Evolutionary conservation across 1,139 yeast species (phyloP).

Genomic region (Waltiozyma solani): DNA sequence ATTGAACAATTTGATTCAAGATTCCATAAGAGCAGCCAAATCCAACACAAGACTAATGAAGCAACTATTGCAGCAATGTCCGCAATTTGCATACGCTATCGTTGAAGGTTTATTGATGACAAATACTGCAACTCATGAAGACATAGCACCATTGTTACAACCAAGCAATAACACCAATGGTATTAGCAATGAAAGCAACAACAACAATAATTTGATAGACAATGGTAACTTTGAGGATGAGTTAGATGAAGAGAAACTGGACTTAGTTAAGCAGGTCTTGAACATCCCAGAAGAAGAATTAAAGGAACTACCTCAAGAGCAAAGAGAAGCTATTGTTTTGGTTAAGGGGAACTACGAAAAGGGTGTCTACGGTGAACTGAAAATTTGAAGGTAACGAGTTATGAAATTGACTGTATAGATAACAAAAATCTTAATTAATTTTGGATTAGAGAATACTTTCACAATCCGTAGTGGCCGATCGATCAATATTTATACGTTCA

Average conservation of each 20-base stretch:
- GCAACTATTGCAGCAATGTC: slow-evolving; percentile 55
- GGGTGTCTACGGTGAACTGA: slow-evolving; percentile 34
- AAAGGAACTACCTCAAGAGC: slow-evolving; percentile 47
- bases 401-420: background rate
- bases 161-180: slow-evolving; percentile 1
- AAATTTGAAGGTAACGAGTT: background rate
- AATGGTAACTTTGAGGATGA: slow-evolving; percentile 23
- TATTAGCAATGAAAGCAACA: slow-evolving; percentile 2
- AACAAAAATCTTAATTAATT: too few species aligned
- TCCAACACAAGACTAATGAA: slow-evolving; percentile 57
- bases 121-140: slow-evolving; percentile 22
- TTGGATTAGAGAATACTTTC: too few species aligned
- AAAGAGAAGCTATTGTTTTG: slow-evolving; percentile 30
- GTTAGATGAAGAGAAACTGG: slow-evolving; percentile 38
- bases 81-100: slow-evolving; percentile 73
- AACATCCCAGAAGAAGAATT: slow-evolving; percentile 58
- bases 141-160: slow-evolving; percentile 21
- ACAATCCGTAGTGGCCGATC: too few species aligned
- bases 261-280: slow-evolving; percentile 44
- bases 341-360: slow-evolving; percentile 32
- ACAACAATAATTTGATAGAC: slow-evolving; percentile 5
- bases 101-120: slow-evolving; percentile 64
- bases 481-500: too few species aligned
- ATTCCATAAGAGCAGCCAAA: slow-evolving; percentile 54
- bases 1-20: slow-evolving; percentile 44